Evolutionary conservation across 2,329 filamentous ascomycete genomes (phyloP).

Genomic region (Botrytis deweyae): DNA sequence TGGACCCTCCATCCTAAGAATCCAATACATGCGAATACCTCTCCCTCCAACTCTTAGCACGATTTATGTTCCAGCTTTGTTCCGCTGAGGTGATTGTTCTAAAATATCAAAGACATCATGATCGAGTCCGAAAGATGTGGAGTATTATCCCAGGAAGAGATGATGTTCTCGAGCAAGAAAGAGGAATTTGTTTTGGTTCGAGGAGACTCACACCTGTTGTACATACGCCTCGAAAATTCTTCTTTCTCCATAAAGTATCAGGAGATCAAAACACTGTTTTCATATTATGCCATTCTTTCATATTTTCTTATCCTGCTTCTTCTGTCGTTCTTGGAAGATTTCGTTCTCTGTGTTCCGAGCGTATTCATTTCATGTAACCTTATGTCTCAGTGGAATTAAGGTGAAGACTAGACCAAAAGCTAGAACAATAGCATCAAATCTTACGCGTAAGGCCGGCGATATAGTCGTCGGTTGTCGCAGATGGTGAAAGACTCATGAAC

Average conservation of each 20-base stretch:
- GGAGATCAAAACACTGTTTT: fast-evolving
- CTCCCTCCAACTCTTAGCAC: not conserved
- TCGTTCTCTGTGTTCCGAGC: not conserved
- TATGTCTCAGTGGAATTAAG: not conserved
- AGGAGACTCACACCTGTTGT: not conserved
- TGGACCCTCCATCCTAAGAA: not conserved
- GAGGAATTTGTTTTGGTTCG: not conserved
- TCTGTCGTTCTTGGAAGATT: not conserved
- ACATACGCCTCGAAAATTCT: not conserved
- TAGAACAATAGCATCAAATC: not conserved
- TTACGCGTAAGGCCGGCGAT: not conserved
- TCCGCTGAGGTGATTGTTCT: not conserved
- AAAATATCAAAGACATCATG: not conserved
- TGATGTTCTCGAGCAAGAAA: not conserved
- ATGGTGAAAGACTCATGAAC: not conserved
- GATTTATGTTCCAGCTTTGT: not conserved
- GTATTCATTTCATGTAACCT: not conserved
- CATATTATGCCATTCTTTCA: not conserved
- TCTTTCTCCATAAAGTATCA: not conserved
- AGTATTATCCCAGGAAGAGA: not conserved
- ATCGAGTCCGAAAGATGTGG: not conserved
- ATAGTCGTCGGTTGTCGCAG: not conserved
- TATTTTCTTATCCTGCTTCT: not conserved
- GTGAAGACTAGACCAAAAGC: not conserved
- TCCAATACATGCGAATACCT: not conserved